phyloP scores from a whole-genome alignment of 2,329 filamentous ascomycete genomes.

The Chaetomiaceae sp. region DNA sequence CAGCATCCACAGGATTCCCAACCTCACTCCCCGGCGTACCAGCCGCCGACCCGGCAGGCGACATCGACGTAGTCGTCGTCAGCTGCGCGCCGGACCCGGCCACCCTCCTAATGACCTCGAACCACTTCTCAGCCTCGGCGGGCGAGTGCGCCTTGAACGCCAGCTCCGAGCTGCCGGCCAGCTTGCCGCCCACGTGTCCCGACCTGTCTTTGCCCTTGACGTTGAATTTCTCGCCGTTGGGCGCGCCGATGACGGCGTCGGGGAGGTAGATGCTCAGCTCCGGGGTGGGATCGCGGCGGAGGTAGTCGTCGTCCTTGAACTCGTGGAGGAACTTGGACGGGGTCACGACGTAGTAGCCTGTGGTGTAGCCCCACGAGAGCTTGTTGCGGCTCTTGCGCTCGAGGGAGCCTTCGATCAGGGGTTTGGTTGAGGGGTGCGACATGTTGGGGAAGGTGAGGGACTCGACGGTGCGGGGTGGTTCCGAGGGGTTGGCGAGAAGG shows the following conservation, averaged over 20 bases:
- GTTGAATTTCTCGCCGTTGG: conserved; percentile 79
- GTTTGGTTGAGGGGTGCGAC: conserved; percentile 71
- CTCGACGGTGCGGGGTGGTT: conserved; percentile 68
- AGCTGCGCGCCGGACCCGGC: conserved; percentile 48
- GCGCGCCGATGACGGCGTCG: conserved; percentile 72
- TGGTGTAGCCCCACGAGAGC: conserved; percentile 69
- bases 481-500: conserved; percentile 72
- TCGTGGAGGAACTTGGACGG: conserved; percentile 87
- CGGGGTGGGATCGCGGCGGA: conserved; percentile 67
- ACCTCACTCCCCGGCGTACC: conserved; percentile 31
- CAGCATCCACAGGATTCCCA: conserved; percentile 24
- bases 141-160: conserved; percentile 83
- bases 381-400: conserved; percentile 90
- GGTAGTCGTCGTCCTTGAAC: conserved; percentile 85
- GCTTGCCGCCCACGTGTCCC: conserved; percentile 73
- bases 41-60: conserved; percentile 27
- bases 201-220: conserved; percentile 92
- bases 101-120: conserved; percentile 61
- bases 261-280: conserved; percentile 90
- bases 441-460: conserved; percentile 84
- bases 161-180: conserved; percentile 75
- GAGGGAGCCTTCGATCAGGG: conserved; percentile 81
- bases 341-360: conserved; percentile 86
- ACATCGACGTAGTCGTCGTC: conserved; percentile 25
- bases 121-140: conserved; percentile 81